Evolutionary conservation across 2,329 filamentous ascomycete genomes (phyloP).

Genomic region (Ceratocystis variospora): DNA sequence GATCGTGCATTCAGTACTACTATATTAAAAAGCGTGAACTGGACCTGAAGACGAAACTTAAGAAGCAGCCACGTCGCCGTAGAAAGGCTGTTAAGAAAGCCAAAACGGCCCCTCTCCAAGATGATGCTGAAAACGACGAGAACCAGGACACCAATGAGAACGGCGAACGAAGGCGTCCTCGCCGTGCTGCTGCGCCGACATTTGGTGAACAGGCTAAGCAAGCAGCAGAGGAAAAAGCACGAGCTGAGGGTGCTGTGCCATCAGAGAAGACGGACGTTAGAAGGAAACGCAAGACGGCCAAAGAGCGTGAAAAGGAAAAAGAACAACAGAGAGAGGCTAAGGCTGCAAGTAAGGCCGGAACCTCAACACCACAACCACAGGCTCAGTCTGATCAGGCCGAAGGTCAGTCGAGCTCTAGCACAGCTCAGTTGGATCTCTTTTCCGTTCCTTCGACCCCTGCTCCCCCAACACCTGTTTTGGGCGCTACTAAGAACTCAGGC

Average conservation of each 20-base stretch:
- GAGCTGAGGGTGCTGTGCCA: slow-evolving; percentile 10
- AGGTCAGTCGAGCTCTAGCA: not conserved
- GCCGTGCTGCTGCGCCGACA: slow-evolving; percentile 54
- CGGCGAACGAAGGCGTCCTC: slow-evolving; percentile 46
- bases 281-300: slow-evolving; percentile 24
- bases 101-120: slow-evolving; percentile 49
- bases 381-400: not conserved
- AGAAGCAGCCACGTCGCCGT: slow-evolving; percentile 46
- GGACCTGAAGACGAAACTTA: slow-evolving; percentile 64
- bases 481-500: slow-evolving; percentile 27
- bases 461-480: slow-evolving; percentile 34
- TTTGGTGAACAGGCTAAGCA: slow-evolving; percentile 45
- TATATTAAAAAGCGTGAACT: slow-evolving; percentile 65
- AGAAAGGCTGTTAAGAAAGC: slow-evolving; percentile 46
- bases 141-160: slow-evolving; percentile 44
- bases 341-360: slow-evolving; percentile 28
- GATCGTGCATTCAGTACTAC: slow-evolving; percentile 73
- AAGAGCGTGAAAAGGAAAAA: slow-evolving; percentile 35
- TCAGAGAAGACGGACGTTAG: slow-evolving; percentile 12
- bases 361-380: slow-evolving; percentile 24
- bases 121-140: slow-evolving; percentile 50
- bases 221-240: slow-evolving; percentile 16
- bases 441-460: slow-evolving; percentile 14
- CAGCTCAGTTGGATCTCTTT: not conserved
- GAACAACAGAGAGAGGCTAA: slow-evolving; percentile 27